Evolutionary conservation across 495 filamentous ascomycete species (phyloP), one percentile per base, ranked within the genome.

Genomic region (Parathielavia appendiculata): DNA sequence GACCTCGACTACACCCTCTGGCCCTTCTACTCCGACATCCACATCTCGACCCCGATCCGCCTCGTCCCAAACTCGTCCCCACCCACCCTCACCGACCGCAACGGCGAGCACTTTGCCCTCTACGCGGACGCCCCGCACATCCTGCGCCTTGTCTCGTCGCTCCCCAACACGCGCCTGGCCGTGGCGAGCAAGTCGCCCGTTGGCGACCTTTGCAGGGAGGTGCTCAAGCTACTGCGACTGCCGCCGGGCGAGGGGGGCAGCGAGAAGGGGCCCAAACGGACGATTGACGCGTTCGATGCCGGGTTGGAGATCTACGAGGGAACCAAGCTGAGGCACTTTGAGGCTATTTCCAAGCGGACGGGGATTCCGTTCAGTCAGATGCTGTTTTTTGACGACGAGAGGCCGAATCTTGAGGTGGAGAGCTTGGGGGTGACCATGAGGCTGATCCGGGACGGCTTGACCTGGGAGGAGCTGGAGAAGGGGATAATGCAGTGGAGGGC

Each of bases 1-100:
- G 93, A 98, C 70, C 81, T 97, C 51, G 93, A 98, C 77, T 97
- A 96, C 77, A 98, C 93, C 0, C 79, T 98, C 1, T 97, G 93
- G 93, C 90, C 91, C 4, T 96, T 95, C 77, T 98, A 92, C 91
- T 85, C 91, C 4, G 93, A 97, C 76, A 96, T 91, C 14, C 91
- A 96, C 71, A 86, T 92, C 66, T 85, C 84, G 52, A 81, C 88
- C 12, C 92, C 93, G 1, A 75, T 98, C 51, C 89, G 90, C 61
- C 66, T 79, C 7, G 40, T 64, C n/a, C 53, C 69, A 0, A 78
- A 78, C 53, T 70, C 85, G 11, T 74, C 76, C 56, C 83, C 84
- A 65, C 79, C 66, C 36, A 63, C 69, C 7, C 66, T 75, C 48
- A 64, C 72, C 19, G 82, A 84, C 70, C 83, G 84, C 40, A 84